phyloP scores from a whole-genome alignment of 148 eudicot species.

The Bassia scoparia region DNA sequence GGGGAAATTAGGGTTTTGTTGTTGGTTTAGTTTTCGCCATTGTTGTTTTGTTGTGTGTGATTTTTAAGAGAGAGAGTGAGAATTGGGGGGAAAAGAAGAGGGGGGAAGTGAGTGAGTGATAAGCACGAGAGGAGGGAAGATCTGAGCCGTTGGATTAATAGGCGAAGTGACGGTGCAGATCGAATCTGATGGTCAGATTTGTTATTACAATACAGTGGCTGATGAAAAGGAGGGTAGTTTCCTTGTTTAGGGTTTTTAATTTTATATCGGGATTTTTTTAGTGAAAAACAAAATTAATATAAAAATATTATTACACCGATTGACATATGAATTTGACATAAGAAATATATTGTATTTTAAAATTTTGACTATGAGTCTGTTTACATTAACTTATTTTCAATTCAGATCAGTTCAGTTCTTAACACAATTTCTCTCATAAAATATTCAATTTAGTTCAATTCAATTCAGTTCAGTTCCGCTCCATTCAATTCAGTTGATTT shows the following conservation, averaged over 20 bases:
- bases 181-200: slow-evolving; percentile 17
- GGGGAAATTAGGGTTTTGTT: slow-evolving; percentile 10
- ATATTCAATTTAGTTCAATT: no score
- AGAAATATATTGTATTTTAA: no score
- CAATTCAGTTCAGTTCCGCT: no score
- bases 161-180: slow-evolving; percentile 29
- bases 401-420: no score
- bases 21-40: slow-evolving; percentile 19
- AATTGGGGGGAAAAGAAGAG: background rate
- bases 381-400: no score
- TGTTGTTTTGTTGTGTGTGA: slow-evolving; percentile 2
- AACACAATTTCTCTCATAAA: no score
- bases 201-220: slow-evolving; percentile 24
- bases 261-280: background rate
- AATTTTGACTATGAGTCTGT: no score
- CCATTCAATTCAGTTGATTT: no score
- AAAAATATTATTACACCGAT: no score
- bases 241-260: slow-evolving; percentile 40
- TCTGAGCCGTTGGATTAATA: slow-evolving; percentile 39
- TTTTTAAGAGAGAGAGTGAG: slow-evolving; percentile 6
- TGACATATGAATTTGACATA: no score
- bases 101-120: slow-evolving; percentile 31
- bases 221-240: slow-evolving; percentile 3
- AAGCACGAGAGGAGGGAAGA: slow-evolving; percentile 33
- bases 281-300: no score